A percentile compares a stretch with the other conserved stretches of the same genome.
phyloP scores from a whole-genome alignment of 2,329 filamentous ascomycete genomes.

The Fusarium stilboides region DNA sequence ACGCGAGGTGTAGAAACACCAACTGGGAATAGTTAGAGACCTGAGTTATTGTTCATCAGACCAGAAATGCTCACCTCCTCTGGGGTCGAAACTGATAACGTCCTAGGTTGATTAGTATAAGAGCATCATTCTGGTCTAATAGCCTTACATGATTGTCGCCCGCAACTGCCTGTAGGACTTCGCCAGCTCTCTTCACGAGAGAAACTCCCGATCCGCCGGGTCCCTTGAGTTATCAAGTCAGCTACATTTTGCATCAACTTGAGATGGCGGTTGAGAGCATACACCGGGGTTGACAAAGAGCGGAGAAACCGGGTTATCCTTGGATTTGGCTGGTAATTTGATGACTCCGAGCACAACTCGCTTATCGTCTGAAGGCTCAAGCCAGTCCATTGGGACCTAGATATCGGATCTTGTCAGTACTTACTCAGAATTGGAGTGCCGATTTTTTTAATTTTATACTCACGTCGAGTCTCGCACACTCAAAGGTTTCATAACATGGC shows the following conservation, averaged over 20 bases:
- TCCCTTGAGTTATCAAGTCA: conserved; percentile 53
- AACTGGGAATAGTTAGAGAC: conserved; percentile 48
- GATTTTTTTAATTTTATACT: no score
- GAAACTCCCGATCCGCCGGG: conserved; percentile 65
- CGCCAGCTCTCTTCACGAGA: conserved; percentile 52
- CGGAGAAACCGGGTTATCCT: conserved; percentile 47
- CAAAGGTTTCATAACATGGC: conserved; percentile 52
- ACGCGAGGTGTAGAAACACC: conserved; percentile 65
- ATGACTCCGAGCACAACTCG: conserved; percentile 54
- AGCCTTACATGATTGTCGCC: conserved; percentile 62
- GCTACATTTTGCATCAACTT: not conserved
- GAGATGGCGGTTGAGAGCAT: conserved; percentile 12
- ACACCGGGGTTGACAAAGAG: conserved; percentile 57
- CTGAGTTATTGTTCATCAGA: not conserved
- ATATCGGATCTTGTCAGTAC: conserved; percentile 1
- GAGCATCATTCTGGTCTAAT: not conserved
- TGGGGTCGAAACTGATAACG: conserved; percentile 66
- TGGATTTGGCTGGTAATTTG: conserved; percentile 53
- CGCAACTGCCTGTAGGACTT: conserved; percentile 60
- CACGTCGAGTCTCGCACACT: conserved; percentile 56
- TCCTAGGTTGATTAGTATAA: conserved; percentile 52
- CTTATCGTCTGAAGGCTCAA: conserved; percentile 47
- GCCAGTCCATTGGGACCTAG: conserved; percentile 57
- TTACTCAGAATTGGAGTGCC: not conserved
- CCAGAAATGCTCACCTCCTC: conserved; percentile 56